Base-by-base conservation (phyloP, 73 alveolate genomes). In the Paramecium sexaurelia region DNA sequence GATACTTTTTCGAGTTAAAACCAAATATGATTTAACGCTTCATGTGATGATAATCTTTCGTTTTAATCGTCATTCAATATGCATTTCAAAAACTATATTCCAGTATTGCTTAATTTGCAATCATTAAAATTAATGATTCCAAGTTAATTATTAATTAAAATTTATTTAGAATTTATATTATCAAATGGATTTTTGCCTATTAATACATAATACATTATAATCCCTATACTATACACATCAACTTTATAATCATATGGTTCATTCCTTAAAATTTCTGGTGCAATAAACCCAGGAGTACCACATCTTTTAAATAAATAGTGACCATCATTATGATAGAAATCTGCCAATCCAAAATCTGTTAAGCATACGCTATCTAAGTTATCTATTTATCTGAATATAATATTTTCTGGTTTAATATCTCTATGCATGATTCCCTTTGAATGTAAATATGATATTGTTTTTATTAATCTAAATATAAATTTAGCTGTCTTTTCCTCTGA, bases 351-450 rank as follows among this genome's bases (percentile, higher is more conserved):
- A 45, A 78, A 78, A 13, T 78, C 90, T 13, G 71, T 94, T 89
- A 95, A 66, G 82, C 94, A 93, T 7, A 94, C 84, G 90, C 95
- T 94, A 15, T 92, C 92, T 55, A 94, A 1, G 75, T 78, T 91
- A 94, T 75, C 93, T 11, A 37, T 33, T 15, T 91, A 82, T 94
- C 91, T 95, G 57, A 95, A 85, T 73, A 96, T 85, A 73, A 96
- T 93, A 85, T 96, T 96, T 55, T 96, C 98, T 15, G 97, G 97
- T 84, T 96, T 96, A 55, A 96, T 86, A 95, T 96, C 98, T 84
- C 98, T 90, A 94, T 96, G 98, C 55, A 96, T 93, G 37, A 96
- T 86, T 26, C 95, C 95, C 51, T 92, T 94, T 47, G 94, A 83
- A 92, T 95, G 98, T 47, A 94, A 92, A 91, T 96, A 95, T 43